Percentiles rank a stretch among this genome's conserved stretches.
phyloP scores from a whole-genome alignment of 139 green algal species.

The Desmodesmus armatus region DNA sequence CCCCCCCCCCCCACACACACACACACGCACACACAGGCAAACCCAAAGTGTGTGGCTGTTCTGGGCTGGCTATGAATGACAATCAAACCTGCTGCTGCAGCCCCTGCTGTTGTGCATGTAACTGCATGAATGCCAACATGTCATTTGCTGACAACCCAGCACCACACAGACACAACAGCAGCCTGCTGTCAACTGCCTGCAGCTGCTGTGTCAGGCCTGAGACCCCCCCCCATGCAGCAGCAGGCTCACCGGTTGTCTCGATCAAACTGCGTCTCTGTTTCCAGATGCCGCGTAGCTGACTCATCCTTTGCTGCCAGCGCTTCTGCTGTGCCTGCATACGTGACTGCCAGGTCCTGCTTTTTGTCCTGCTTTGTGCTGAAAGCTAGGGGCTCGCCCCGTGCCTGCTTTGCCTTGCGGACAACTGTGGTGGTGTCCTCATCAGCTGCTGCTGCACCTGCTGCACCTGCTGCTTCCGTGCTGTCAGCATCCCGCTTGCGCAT shows the following conservation, averaged over 20 bases:
- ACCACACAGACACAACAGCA: neutral
- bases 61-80: neutral
- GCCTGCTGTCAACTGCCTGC: neutral
- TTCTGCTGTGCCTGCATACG: constrained; percentile 49
- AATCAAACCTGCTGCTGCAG: neutral
- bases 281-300: constrained; percentile 68
- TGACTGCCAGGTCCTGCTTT: constrained; percentile 43
- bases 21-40: no score
- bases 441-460: constrained; percentile 24
- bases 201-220: neutral
- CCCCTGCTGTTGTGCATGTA: neutral
- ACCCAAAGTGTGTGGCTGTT: neutral
- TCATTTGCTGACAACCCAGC: neutral
- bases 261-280: constrained; percentile 87
- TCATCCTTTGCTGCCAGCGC: constrained; percentile 57
- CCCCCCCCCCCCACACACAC: no score
- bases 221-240: neutral
- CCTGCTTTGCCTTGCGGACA: constrained; percentile 64
- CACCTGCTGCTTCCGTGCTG: constrained; percentile 50
- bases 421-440: constrained; percentile 39
- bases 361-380: constrained; percentile 62
- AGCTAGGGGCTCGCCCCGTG: constrained; percentile 55
- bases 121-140: constrained; percentile 2
- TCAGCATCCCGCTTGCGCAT: constrained; percentile 70
- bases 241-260: constrained; percentile 74